Evolutionary conservation across 2,329 filamentous ascomycete genomes (phyloP).

Genomic region (Fusarium aywerte): DNA sequence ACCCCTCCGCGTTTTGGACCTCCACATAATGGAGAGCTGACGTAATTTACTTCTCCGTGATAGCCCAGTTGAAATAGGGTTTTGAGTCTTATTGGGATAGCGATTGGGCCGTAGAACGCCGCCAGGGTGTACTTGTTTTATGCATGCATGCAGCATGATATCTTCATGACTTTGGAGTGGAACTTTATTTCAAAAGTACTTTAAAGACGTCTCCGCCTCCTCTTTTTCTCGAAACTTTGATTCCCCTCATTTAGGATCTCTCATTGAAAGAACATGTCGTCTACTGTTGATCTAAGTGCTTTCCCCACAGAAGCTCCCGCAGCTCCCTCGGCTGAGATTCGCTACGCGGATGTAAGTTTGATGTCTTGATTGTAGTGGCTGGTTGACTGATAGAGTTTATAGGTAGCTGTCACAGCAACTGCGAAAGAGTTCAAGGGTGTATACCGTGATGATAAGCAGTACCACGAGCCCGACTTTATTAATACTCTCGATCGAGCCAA

Average conservation of each 20-base stretch:
- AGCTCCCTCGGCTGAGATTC: conserved; percentile 34
- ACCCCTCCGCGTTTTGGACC: conserved; percentile 29
- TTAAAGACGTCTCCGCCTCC: conserved; percentile 14
- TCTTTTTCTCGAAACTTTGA: conserved; percentile 16
- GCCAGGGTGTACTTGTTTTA: conserved; percentile 18
- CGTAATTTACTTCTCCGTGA: conserved; percentile 31
- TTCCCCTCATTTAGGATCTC: conserved; percentile 7
- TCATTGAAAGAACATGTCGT: conserved; percentile 27
- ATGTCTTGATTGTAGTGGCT: not conserved
- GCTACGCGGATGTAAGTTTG: conserved; percentile 42
- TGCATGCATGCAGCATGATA: conserved; percentile 36
- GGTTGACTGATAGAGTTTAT: not conserved
- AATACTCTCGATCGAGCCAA: conserved; percentile 55
- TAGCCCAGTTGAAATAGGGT: conserved; percentile 27
- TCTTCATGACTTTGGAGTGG: conserved; percentile 34
- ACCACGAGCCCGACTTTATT: conserved; percentile 58
- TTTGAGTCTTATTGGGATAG: conserved; percentile 12
- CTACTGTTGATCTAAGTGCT: conserved; percentile 37
- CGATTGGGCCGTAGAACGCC: conserved; percentile 16
- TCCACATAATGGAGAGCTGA: conserved; percentile 38
- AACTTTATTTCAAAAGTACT: conserved; percentile 32
- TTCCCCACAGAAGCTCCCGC: conserved; percentile 41
- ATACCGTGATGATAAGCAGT: conserved; percentile 60
- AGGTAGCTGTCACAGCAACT: conserved; percentile 54
- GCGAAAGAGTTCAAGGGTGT: conserved; percentile 60